Evolutionary conservation across 139 green algal genomes (phyloP), one percentile per base, ranked within the genome.

Genomic region (Coelastrella sp.): DNA sequence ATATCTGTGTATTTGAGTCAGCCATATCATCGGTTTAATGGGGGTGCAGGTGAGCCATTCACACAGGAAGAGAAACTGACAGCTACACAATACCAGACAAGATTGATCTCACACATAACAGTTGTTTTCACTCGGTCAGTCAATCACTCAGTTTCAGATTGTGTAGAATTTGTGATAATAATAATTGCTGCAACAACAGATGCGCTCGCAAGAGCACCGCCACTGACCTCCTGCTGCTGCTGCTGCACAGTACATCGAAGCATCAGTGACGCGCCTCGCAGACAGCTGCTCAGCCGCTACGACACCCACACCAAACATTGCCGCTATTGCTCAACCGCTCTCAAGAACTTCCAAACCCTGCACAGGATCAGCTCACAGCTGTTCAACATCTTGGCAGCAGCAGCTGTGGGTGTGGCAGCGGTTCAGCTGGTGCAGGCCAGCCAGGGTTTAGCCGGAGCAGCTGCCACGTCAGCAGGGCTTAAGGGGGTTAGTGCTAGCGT

Each of bases 301-400:
- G 64, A 89, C 8, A 59, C 68, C 20, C 84, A 89, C 84, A 89
- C 84, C 58, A 73, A 73, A 32, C 79, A 85, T 20, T 89, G 84
- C 84, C 73, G 58, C 54, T 89, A 75, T 13, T 89, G 84, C 84
- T 59, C 64, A 32, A 8, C n/a, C 6, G 84, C 84, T 5, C 71
- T 82, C 4, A 57, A 22, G 4, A 56, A 32, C 23, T 80, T 89
- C 56, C 68, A 68, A 22, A 20, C 71, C 32, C 54, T 89, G 5
- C 68, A 68, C 8, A 58, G 20, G 16, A 47, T 77, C 20, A 60
- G 68, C 47, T 16, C 32, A 23, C 54, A 59, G 20, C 66, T 64
- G 17, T 61, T 22, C 54, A 58, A 61, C 14, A 59, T 89, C 5
- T 68, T 89, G 71, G 84, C 84, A 65, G 84, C 84, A 81, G 84